Percentiles rank a stretch among this genome's conserved stretches.
Evolutionary conservation across 257 asterid genomes (phyloP).

Genomic region (Prunella vulgaris): DNA sequence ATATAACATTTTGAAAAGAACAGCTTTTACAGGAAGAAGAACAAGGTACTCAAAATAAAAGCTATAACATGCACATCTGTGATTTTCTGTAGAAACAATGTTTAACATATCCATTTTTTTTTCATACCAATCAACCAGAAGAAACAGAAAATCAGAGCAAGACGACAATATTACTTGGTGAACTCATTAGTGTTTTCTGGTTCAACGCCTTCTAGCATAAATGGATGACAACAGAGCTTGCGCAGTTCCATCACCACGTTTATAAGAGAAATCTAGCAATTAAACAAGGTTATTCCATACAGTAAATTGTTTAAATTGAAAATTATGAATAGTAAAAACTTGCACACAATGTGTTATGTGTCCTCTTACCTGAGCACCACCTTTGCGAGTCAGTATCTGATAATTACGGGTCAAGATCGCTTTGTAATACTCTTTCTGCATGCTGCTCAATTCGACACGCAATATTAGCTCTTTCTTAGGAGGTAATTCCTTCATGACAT

Average conservation of each 20-base stretch:
- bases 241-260: constrained; percentile 99
- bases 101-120: constrained; percentile 3
- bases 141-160: constrained; percentile 10
- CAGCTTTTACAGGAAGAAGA: constrained; percentile 4
- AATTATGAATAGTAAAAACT: constrained; percentile 12
- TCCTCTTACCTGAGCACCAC: constrained; percentile 85
- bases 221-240: constrained; percentile 96
- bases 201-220: constrained; percentile 98
- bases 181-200: constrained; percentile 82
- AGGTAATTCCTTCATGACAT: constrained; percentile 90
- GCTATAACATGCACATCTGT: background rate
- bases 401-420: constrained; percentile 95
- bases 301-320: constrained; percentile 13
- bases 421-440: constrained; percentile 93
- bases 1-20: constrained; percentile 14
- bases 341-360: constrained; percentile 9
- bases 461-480: constrained; percentile 95
- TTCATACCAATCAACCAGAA: constrained; percentile 18
- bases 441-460: constrained; percentile 91
- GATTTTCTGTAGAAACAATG: constrained; percentile 8
- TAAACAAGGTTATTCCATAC: constrained; percentile 15
- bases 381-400: constrained; percentile 90
- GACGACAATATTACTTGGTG: constrained; percentile 50
- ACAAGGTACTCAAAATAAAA: constrained; percentile 14
- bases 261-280: constrained; percentile 75